Evolutionary conservation across 371 early-diverging fungal genomes (phyloP).

Genomic region (Thermomucor indicae-seudaticae): DNA sequence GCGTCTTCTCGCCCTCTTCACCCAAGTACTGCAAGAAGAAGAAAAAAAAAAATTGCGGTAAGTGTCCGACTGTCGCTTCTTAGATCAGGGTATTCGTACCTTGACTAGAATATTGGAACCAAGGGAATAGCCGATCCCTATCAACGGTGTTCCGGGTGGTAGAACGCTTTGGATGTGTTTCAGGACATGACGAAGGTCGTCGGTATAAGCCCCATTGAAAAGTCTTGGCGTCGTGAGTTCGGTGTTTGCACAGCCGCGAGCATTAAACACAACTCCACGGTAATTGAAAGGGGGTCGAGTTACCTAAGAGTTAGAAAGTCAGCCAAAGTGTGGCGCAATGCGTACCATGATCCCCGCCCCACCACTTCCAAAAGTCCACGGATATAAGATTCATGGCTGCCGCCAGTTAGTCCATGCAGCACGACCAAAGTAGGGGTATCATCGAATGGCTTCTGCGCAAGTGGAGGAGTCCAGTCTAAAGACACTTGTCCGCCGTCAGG

Average conservation of each 20-base stretch:
- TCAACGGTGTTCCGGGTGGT: conserved; percentile 60
- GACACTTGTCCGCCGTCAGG: conserved; percentile 86
- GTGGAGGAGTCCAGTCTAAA: conserved; percentile 78
- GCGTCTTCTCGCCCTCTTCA: conserved; percentile 74
- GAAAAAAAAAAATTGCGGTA: background rate
- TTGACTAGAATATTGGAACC: conserved; percentile 91
- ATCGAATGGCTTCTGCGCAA: conserved; percentile 44
- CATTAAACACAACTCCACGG: conserved; percentile 83
- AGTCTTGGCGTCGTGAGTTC: conserved; percentile 72
- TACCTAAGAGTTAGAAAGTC: conserved; percentile 15
- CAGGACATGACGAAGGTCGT: conserved; percentile 69
- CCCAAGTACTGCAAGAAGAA: conserved; percentile 63
- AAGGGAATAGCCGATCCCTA: conserved; percentile 84
- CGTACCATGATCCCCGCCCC: conserved; percentile 7
- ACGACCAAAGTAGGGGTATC: conserved; percentile 71
- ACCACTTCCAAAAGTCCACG: conserved; percentile 65
- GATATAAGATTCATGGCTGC: conserved; percentile 84
- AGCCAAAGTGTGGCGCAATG: background rate
- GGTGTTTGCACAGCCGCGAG: conserved; percentile 81
- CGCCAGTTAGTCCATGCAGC: conserved; percentile 90
- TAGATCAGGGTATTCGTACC: too few relatives aligned
- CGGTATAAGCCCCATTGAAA: conserved; percentile 83
- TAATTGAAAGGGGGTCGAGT: conserved; percentile 52
- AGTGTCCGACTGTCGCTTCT: too few relatives aligned
- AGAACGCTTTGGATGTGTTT: conserved; percentile 50